Conservation (phyloP, 2,329 filamentous ascomycete genomes). For the Septoria petroselini region DNA sequence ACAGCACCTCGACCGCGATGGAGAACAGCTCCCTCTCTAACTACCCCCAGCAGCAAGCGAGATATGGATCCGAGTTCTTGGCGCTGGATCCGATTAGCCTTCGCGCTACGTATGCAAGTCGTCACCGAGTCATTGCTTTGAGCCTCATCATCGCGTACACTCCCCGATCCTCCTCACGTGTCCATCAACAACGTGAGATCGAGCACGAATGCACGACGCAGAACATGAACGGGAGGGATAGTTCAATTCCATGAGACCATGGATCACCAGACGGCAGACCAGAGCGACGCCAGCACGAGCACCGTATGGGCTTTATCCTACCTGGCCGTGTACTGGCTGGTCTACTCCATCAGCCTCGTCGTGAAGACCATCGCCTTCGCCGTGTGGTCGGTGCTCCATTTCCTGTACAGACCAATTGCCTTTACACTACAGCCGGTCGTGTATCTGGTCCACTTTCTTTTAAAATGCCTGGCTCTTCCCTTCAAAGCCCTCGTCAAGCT, state of each 20-base stretch:
- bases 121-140: background rate
- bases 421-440: slow-evolving; percentile 53
- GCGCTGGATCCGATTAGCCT: background rate
- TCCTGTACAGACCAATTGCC: slow-evolving; percentile 48
- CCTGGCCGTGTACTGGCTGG: slow-evolving; percentile 12
- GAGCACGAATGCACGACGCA: background rate
- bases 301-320: slow-evolving; percentile 22
- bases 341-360: slow-evolving; percentile 41
- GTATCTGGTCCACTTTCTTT: slow-evolving; percentile 45
- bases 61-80: background rate
- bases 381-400: slow-evolving; percentile 44
- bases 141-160: too few species aligned
- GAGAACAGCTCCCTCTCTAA: background rate
- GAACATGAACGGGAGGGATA: background rate
- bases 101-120: background rate
- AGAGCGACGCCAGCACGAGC: slow-evolving; percentile 1
- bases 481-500: slow-evolving; percentile 52
- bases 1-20: background rate
- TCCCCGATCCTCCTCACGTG: background rate
- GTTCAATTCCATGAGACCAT: background rate
- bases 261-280: slow-evolving; percentile 1
- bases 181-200: background rate
- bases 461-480: slow-evolving; percentile 48
- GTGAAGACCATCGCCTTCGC: slow-evolving; percentile 40
- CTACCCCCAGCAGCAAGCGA: background rate